Percentiles rank a stretch among this genome's conserved stretches.
Conservation (phyloP, 2,329 filamentous ascomycete genomes). For the Aspergillus neotritici region DNA sequence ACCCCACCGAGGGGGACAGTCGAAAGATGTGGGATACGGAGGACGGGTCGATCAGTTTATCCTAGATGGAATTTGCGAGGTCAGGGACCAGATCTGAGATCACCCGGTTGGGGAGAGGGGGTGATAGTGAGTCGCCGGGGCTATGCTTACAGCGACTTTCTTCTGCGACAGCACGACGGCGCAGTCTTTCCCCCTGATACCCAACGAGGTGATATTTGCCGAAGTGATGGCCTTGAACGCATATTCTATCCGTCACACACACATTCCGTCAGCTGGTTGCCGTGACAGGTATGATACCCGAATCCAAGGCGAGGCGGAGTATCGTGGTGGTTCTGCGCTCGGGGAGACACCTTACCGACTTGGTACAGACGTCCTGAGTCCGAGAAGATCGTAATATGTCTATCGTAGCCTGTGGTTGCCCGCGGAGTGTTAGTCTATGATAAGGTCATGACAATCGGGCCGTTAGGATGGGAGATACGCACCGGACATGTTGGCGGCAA, state of each 20-base stretch:
- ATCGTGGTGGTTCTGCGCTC: background rate
- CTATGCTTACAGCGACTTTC: slow-evolving; percentile 83
- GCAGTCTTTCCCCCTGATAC: slow-evolving; percentile 92
- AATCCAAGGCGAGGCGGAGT: no score
- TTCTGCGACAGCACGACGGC: slow-evolving; percentile 97
- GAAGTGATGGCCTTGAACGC: slow-evolving; percentile 99
- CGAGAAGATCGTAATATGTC: slow-evolving; percentile 99
- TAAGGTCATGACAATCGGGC: slow-evolving; percentile 24
- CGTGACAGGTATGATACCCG: slow-evolving; percentile 1
- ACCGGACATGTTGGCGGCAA: slow-evolving; percentile 41
- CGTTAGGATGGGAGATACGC: slow-evolving; percentile 13
- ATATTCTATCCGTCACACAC: slow-evolving; percentile 66
- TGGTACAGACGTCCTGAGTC: slow-evolving; percentile 97
- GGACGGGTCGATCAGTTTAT: slow-evolving; percentile 96
- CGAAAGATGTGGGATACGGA: slow-evolving; percentile 98
- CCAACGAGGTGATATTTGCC: slow-evolving; percentile 97
- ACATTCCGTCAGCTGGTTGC: slow-evolving; percentile 25
- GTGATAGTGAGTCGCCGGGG: no score
- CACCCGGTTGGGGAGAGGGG: no score
- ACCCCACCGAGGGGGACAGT: slow-evolving; percentile 91
- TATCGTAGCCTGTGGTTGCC: slow-evolving; percentile 84
- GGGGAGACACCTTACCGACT: slow-evolving; percentile 63
- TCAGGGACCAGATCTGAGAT: no score
- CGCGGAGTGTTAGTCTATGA: slow-evolving; percentile 23
- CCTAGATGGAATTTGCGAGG: slow-evolving; percentile 48